Percentiles rank a stretch among this genome's conserved stretches.
phyloP scores from a whole-genome alignment of 352 stramenopile genomes.

The Thalassiosira delicatula region DNA sequence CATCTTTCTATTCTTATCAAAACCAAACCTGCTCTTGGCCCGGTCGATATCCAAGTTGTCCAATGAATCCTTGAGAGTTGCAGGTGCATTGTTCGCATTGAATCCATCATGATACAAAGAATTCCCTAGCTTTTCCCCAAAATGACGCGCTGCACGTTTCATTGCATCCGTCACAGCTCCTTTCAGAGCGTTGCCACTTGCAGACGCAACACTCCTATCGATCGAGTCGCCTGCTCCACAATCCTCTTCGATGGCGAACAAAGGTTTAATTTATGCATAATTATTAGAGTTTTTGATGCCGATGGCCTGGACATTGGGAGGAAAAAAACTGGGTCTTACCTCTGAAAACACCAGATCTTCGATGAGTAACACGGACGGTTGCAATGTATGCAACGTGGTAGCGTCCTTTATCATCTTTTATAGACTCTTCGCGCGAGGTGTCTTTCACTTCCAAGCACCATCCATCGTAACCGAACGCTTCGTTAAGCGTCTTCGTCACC shows the following conservation, averaged over 20 bases:
- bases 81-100: conserved; percentile 73
- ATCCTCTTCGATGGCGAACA: conserved; percentile 72
- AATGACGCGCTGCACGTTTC: conserved; percentile 81
- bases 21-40: conserved; percentile 73
- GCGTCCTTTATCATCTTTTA: conserved; percentile 66
- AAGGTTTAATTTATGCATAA: too few relatives aligned
- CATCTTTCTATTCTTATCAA: conserved; percentile 59
- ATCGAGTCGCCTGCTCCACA: conserved; percentile 76
- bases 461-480: conserved; percentile 83
- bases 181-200: conserved; percentile 78
- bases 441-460: conserved; percentile 78
- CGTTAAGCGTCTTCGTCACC: conserved; percentile 80
- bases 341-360: conserved; percentile 62
- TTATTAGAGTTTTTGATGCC: too few relatives aligned
- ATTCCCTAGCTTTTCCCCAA: conserved; percentile 83
- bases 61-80: conserved; percentile 70
- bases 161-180: conserved; percentile 82
- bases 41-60: conserved; percentile 75
- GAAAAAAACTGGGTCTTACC: conserved; percentile 26
- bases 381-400: conserved; percentile 75
- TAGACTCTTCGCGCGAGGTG: conserved; percentile 54
- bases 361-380: conserved; percentile 76
- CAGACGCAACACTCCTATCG: conserved; percentile 71
- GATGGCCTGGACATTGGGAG: too few relatives aligned
- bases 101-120: conserved; percentile 76